Base-by-base conservation (phyloP, 345 rosid species). In the Clausena lansium region DNA sequence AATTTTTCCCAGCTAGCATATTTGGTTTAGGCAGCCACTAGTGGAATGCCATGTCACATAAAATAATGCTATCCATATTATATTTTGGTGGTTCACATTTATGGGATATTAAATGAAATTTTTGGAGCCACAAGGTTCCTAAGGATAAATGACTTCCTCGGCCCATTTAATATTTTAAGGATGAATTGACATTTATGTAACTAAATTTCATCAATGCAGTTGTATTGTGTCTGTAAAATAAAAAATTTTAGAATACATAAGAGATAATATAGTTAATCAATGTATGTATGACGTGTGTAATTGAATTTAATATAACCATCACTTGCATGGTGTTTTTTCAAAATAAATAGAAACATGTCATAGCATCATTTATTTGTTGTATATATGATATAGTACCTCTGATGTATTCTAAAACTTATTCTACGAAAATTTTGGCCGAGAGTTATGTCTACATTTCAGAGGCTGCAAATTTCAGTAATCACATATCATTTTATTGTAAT, bases 61-160 rank as follows among this genome's bases (percentile, higher is more conserved):
- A 9, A 73, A 65, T 11, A 79, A 35, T 17, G 71, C 64, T 59
- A 81, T 81, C 83, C 62, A 15, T 9, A 19, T 79, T 66, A 6
- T 32, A 5, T 63, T 64, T 64, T 64, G 32, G 82, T 80, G 87
- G 85, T 74, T 64, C 55, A 68, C 71, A 73, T 66, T 79, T 66
- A 10, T 7, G 58, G 25, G 32, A 2, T 1, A 41, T 35, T 5
- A 38, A 35, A 30, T 6, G 71, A 54, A 35, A 47, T 41, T 70
- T 50, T 55, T 33, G 22, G 41, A 33, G 68, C 68, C 68, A 33
- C 68, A 17, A 33, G 24, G 38, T 62, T 62, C 35, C 19, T 6
- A 62, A 15, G 0, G 38, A 30, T 14, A 62, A 62, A 11, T 11
- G 20, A 28, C 14, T 28, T 60, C 27, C 30, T 17, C 17, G 65